These are phyloP conservation scores for Citrus medica DNA, from an alignment of 345 rosid species.

Conservation along the genomic window DNA sequence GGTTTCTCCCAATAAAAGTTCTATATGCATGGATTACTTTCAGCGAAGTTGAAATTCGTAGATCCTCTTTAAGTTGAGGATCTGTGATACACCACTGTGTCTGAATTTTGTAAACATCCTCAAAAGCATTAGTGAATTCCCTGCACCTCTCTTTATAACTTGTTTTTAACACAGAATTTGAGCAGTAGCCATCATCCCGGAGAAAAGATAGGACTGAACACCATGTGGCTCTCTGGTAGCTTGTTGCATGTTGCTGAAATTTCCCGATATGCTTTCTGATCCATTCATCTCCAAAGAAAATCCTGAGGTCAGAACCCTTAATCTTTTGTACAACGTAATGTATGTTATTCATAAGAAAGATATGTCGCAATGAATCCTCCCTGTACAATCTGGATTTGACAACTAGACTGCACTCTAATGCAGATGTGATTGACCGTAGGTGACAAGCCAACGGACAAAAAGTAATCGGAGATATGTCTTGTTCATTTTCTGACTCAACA, in stretches of 20 bases:
- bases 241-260: slow-evolving; percentile 55
- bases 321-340: slow-evolving; percentile 80
- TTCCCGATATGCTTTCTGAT: slow-evolving; percentile 58
- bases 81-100: slow-evolving; percentile 61
- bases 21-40: slow-evolving; percentile 71
- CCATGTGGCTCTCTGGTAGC: slow-evolving; percentile 72
- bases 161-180: slow-evolving; percentile 15
- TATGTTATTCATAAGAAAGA: slow-evolving; percentile 69
- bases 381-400: slow-evolving; percentile 53
- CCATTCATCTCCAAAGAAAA: slow-evolving; percentile 81
- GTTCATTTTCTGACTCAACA: slow-evolving; percentile 25
- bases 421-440: slow-evolving; percentile 36
- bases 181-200: slow-evolving; percentile 28
- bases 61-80: slow-evolving; percentile 64
- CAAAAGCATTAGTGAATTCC: slow-evolving; percentile 53
- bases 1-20: slow-evolving; percentile 44
- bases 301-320: slow-evolving; percentile 57
- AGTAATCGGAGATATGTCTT: slow-evolving; percentile 31
- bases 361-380: slow-evolving; percentile 39
- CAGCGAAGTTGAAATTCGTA: slow-evolving; percentile 61
- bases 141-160: slow-evolving; percentile 54
- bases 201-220: slow-evolving; percentile 47
- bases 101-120: slow-evolving; percentile 61
- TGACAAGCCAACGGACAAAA: slow-evolving; percentile 58
- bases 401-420: slow-evolving; percentile 50